Conservation (phyloP, 2,329 filamentous ascomycete species). For the Pseudohalonectria lignicola region DNA sequence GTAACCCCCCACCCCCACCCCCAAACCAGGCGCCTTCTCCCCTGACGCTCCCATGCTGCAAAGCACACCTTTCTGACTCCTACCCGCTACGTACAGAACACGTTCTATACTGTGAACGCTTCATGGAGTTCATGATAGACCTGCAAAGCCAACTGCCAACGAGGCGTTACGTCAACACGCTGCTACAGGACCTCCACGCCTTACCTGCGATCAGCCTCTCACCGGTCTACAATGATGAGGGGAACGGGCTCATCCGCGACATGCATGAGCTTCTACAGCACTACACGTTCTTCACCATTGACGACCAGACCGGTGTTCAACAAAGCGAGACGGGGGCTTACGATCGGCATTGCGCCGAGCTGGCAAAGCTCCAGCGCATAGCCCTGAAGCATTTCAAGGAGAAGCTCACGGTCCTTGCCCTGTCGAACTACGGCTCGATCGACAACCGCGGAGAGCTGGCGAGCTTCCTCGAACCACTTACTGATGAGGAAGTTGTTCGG, state of each 20-base stretch:
- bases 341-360: slow-evolving; percentile 62
- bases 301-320: slow-evolving; percentile 79
- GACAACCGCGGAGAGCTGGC: slow-evolving; percentile 70
- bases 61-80: background rate
- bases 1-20: background rate
- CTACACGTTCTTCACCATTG: slow-evolving; percentile 79
- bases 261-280: slow-evolving; percentile 72
- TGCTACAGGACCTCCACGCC: slow-evolving; percentile 78
- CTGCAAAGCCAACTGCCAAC: slow-evolving; percentile 90
- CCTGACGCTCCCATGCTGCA: no score
- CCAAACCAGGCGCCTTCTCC: background rate
- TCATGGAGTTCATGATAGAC: slow-evolving; percentile 82
- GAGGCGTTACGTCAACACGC: slow-evolving; percentile 80
- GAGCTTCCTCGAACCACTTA: slow-evolving; percentile 60
- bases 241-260: slow-evolving; percentile 69
- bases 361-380: slow-evolving; percentile 71
- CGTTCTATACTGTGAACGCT: slow-evolving; percentile 79
- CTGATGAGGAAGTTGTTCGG: slow-evolving; percentile 61
- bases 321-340: slow-evolving; percentile 63
- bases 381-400: slow-evolving; percentile 76
- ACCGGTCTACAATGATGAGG: slow-evolving; percentile 62
- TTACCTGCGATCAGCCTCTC: slow-evolving; percentile 70
- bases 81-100: slow-evolving; percentile 37
- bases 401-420: slow-evolving; percentile 79
- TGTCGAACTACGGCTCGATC: slow-evolving; percentile 88